A percentile compares a stretch with the other conserved stretches of the same genome.
Evolutionary conservation across 495 filamentous ascomycete genomes (phyloP).

Genomic region (Hypomontagnella submonticulosa): DNA sequence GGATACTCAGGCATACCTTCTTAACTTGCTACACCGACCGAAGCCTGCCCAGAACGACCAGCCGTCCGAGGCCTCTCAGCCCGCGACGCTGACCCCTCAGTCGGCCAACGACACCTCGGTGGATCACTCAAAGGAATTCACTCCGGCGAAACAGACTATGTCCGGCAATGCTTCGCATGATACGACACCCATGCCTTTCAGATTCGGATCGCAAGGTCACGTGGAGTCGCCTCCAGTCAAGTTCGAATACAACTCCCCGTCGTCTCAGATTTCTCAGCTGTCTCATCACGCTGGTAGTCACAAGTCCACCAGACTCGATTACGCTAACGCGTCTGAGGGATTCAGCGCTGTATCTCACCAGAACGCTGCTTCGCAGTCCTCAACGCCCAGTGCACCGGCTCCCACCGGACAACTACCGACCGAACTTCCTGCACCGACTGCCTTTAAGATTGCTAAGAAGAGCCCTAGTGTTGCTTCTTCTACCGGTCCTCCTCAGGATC

Average conservation of each 20-base stretch:
- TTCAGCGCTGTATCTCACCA: slow-evolving; percentile 49
- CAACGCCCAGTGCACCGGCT: slow-evolving; percentile 52
- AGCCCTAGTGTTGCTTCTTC: slow-evolving; percentile 46
- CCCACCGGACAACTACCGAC: slow-evolving; percentile 35
- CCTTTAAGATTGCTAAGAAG: slow-evolving; percentile 55
- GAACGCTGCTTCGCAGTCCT: slow-evolving; percentile 55
- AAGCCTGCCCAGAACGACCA: slow-evolving; percentile 64
- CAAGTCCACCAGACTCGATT: slow-evolving; percentile 42
- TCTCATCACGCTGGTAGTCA: slow-evolving; percentile 47
- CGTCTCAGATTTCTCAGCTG: slow-evolving; percentile 48
- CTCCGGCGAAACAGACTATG: slow-evolving; percentile 26
- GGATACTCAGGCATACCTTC: slow-evolving; percentile 63
- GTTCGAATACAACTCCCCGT: slow-evolving; percentile 52
- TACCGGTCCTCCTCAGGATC: slow-evolving; percentile 47
- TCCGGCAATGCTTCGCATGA: slow-evolving; percentile 34
- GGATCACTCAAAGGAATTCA: slow-evolving; percentile 43
- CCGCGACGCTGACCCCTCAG: slow-evolving; percentile 54
- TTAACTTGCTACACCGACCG: slow-evolving; percentile 63
- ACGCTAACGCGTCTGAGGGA: slow-evolving; percentile 50
- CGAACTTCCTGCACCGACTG: slow-evolving; percentile 43
- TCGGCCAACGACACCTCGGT: slow-evolving; percentile 47
- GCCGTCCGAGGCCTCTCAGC: slow-evolving; percentile 51
- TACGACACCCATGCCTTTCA: slow-evolving; percentile 46
- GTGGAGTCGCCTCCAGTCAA: slow-evolving; percentile 50
- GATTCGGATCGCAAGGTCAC: slow-evolving; percentile 48